These are phyloP conservation scores for Leccinum variicolor DNA, from an alignment of 768 basidiomycete species.

Conservation along the genomic window DNA sequence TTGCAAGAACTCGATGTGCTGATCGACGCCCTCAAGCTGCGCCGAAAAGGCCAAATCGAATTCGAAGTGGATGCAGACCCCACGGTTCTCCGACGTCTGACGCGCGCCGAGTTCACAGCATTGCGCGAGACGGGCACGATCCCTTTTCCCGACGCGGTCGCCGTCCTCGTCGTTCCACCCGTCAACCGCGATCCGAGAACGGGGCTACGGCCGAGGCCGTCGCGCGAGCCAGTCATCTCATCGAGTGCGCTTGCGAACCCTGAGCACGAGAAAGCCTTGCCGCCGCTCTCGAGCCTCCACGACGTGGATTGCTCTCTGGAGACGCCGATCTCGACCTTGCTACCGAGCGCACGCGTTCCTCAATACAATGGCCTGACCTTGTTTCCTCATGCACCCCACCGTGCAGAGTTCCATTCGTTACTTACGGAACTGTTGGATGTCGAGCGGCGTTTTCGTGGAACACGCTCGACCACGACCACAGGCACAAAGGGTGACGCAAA, in stretches of 20 bases:
- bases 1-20: constrained; percentile 73
- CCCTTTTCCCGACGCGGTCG: constrained; percentile 53
- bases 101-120: constrained; percentile 53
- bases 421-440: constrained; percentile 46
- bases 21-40: constrained; percentile 25
- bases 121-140: constrained; percentile 46
- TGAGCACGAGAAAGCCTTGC: constrained; percentile 19
- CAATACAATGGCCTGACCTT: constrained; percentile 63
- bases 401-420: constrained; percentile 51
- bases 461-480: not conserved
- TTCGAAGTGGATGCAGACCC: constrained; percentile 18
- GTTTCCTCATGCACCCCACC: constrained; percentile 61
- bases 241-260: not conserved
- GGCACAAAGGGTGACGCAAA: constrained; percentile 34
- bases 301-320: constrained; percentile 6
- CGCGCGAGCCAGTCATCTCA: constrained; percentile 35
- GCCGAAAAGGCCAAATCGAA: not conserved
- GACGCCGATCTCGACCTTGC: constrained; percentile 13
- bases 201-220: constrained; percentile 40
- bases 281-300: constrained; percentile 27
- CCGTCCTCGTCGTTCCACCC: constrained; percentile 69
- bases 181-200: constrained; percentile 52
- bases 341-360: constrained; percentile 45
- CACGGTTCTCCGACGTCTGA: constrained; percentile 59
- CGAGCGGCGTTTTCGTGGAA: constrained; percentile 37